A percentile compares a stretch with the other conserved stretches of the same genome.
Conservation (phyloP, 2,329 filamentous ascomycete genomes). For the Calonectria leucothoes region DNA sequence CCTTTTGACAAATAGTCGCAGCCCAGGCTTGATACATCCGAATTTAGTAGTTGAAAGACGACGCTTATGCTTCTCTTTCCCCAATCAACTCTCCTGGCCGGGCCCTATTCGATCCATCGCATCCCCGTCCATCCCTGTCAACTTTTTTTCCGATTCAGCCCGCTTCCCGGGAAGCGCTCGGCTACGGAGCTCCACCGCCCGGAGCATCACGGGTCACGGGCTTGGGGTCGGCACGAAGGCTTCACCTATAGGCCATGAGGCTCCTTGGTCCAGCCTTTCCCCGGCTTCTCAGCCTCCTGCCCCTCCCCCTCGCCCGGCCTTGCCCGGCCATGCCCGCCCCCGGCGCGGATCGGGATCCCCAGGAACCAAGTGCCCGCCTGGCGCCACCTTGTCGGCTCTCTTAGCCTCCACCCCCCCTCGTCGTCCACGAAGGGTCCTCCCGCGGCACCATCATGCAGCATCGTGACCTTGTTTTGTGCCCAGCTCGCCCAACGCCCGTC, state of each 20-base stretch:
- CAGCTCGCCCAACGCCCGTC: conserved; percentile 23
- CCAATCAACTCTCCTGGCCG: conserved; percentile 18
- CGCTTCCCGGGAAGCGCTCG: conserved; percentile 41
- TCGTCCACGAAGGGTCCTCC: conserved; percentile 31
- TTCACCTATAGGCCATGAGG: conserved; percentile 32
- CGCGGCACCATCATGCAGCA: conserved; percentile 39
- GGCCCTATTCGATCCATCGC: conserved; percentile 17
- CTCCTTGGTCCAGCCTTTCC: conserved; percentile 36
- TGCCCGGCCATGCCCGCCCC: conserved; percentile 41
- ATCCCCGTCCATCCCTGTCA: conserved; percentile 40
- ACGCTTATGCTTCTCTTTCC: conserved; percentile 12
- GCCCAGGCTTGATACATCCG: background rate
- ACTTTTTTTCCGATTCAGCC: conserved; percentile 37
- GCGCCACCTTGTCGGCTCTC: conserved; percentile 24
- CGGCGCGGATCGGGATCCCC: conserved; percentile 43
- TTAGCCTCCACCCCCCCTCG: conserved; percentile 34
- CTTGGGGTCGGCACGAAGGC: conserved; percentile 40
- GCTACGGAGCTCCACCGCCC: conserved; percentile 43
- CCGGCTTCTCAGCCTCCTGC: conserved; percentile 43
- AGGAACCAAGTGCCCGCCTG: conserved; percentile 35
- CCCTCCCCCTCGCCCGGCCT: conserved; percentile 35
- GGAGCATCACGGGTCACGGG: conserved; percentile 45
- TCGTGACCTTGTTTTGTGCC: conserved; percentile 32
- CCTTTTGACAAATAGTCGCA: background rate
- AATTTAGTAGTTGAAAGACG: conserved; percentile 7